phyloP scores from a whole-genome alignment of 1,284 basidiomycete species.

The Sphagnurus paluster region DNA sequence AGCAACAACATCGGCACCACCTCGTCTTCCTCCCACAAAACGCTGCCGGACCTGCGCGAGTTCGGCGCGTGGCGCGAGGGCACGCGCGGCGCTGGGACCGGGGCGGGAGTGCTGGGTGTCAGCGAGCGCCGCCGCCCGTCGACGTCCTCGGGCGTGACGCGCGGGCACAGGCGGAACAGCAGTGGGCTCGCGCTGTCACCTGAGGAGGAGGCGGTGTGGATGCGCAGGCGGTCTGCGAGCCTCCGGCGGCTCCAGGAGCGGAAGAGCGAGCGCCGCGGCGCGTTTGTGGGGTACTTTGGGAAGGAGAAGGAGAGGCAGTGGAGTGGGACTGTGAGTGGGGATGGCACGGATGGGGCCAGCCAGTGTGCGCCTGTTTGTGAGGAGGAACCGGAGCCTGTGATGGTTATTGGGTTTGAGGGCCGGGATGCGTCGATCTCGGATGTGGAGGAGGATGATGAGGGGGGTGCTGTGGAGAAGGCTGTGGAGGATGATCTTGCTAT shows the following conservation, averaged over 20 bases:
- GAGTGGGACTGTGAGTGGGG: neutral
- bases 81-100: neutral
- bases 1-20: neutral
- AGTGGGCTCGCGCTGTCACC: conserved; percentile 11
- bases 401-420: conserved; percentile 10
- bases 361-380: conserved; percentile 6
- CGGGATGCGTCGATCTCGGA: neutral
- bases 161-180: neutral
- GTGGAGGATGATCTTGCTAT: no score
- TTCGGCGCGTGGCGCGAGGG: conserved; percentile 5
- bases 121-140: neutral
- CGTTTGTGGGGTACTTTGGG: conserved; percentile 5
- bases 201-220: conserved; percentile 43
- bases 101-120: neutral
- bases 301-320: neutral
- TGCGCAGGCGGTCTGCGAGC: conserved; percentile 41
- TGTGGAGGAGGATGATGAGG: neutral
- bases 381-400: conserved; percentile 4
- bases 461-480: no score
- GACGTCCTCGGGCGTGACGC: neutral
- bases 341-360: neutral
- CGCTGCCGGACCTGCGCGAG: conserved; percentile 1
- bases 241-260: conserved; percentile 40
- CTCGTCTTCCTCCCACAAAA: neutral
- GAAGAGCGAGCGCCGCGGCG: conserved; percentile 29